Evolutionary conservation across 208 protist genomes (phyloP).

Genomic region (Kentomonas sorsogonicus): DNA sequence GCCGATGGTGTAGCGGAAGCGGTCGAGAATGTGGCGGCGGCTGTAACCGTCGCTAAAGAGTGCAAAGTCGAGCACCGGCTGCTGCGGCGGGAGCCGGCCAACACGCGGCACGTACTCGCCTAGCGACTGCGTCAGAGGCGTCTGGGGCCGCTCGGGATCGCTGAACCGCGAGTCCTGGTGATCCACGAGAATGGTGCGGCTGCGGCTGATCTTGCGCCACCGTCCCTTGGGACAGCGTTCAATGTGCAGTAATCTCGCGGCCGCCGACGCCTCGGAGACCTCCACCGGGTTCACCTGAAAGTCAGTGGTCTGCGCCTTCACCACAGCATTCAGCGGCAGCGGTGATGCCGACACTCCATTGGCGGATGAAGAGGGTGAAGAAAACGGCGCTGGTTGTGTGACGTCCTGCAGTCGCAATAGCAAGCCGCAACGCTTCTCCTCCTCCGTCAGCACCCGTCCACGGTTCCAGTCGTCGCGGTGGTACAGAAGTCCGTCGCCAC

Average conservation of each 20-base stretch:
- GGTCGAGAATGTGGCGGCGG: conserved; percentile 37
- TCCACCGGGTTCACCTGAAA: conserved; percentile 74
- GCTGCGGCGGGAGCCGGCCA: conserved; percentile 41
- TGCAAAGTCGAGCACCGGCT: conserved; percentile 61
- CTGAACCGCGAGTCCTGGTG: conserved; percentile 54
- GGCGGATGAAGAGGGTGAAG: neutral
- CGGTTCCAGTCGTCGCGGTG: conserved; percentile 46
- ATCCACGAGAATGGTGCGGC: conserved; percentile 62
- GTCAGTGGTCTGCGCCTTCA: conserved; percentile 62
- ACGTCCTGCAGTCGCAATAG: conserved; percentile 21
- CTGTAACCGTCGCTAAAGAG: conserved; percentile 69
- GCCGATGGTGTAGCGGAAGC: conserved; percentile 64
- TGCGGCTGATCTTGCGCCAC: conserved; percentile 75
- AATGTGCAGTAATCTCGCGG: conserved; percentile 16
- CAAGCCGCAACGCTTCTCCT: conserved; percentile 57
- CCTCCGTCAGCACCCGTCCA: conserved; percentile 37
- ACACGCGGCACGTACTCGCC: conserved; percentile 64
- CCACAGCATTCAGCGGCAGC: conserved; percentile 25
- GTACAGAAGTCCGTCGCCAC: conserved; percentile 4
- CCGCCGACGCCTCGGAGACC: conserved; percentile 10
- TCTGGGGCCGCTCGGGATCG: conserved; percentile 52
- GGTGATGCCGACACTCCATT: neutral
- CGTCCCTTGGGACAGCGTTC: conserved; percentile 32
- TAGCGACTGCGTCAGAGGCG: conserved; percentile 57
- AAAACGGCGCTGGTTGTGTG: neutral